Evolutionary conservation across 106 monocot species (phyloP), one percentile per base, ranked within the genome.

Genomic region (Allium sativum): DNA sequence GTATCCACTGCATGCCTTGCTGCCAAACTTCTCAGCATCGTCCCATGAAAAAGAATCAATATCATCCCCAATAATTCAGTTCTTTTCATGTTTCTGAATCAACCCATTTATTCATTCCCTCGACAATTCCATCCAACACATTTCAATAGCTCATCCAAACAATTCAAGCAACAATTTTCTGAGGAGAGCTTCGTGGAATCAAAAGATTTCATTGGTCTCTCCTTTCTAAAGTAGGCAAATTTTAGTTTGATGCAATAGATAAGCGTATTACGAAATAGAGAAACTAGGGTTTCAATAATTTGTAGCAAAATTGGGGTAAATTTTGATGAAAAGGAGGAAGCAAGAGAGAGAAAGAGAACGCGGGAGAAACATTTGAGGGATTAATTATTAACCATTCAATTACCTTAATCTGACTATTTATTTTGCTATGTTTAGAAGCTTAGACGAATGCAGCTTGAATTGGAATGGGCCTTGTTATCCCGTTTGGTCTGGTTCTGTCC

Each of bases 161-260:
- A 47, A 62, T 21, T 21, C 62, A 48, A 62, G 13, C 41, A 48
- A 20, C 48, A 17, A 44, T 7, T 15, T 44, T 62, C 22, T 50
- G 9, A 47, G 62, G 62, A 62, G 47, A 62, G 48, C 45, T 47
- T 45, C 13, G 48, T 46, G 48, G 62, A 62, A 62, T 46, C 62
- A 45, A 62, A 43, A 21, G 62, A 62, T 62, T 62, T 62, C 62
- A 46, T 62, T 0, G 3, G 62, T 62, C 42, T 48, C 62, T 62
- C 62, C 62, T 47, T 48, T 21, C 48, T 21, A 11, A 10, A 62
- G 21, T 43, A 13, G 47, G 8, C 62, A 45, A 62, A 62, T 44
- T 62, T 47, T 46, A 48, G 48, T 45, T 11, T 13, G 58, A 15
- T 50, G 40, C 7, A 14, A 42, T 15, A 15, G 15, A 15, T 12